phyloP scores from a whole-genome alignment of 441 rosid genomes.

The Pelargonium australe region DNA sequence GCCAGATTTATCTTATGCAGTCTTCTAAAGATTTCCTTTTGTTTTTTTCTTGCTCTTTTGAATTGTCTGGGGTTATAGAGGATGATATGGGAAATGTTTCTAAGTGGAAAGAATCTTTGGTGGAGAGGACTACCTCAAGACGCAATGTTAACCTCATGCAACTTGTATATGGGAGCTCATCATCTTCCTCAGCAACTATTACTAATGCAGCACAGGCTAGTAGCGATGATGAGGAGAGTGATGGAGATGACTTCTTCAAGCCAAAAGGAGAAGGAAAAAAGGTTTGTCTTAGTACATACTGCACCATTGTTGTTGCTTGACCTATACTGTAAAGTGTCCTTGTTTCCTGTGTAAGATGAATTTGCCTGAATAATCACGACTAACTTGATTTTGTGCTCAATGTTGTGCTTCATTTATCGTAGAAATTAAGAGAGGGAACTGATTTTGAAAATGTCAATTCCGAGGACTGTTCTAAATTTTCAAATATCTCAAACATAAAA shows the following conservation, averaged over 20 bases:
- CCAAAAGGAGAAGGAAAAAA: conserved; percentile 67
- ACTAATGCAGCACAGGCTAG: conserved; percentile 33
- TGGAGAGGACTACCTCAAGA: conserved; percentile 47
- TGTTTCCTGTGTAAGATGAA: background rate
- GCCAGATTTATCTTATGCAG: background rate
- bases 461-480: conserved; percentile 76
- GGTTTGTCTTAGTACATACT: conserved; percentile 36
- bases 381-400: background rate
- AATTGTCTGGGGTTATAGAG: conserved; percentile 27
- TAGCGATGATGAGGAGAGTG: conserved; percentile 53
- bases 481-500: conserved; percentile 36
- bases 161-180: conserved; percentile 61
- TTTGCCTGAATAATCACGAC: background rate
- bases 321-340: background rate
- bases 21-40: conserved; percentile 1
- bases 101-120: conserved; percentile 73
- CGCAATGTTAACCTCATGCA: conserved; percentile 59
- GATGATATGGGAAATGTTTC: conserved; percentile 62
- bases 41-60: conserved; percentile 18
- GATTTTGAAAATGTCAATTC: conserved; percentile 35
- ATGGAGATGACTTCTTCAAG: conserved; percentile 71
- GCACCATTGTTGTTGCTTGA: conserved; percentile 2
- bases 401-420: conserved; percentile 24
- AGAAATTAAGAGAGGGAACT: conserved; percentile 44
- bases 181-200: conserved; percentile 29